Percentiles rank a stretch among this genome's conserved stretches.
Conservation (phyloP, 139 green algal species). For the Micractinium sp. region DNA sequence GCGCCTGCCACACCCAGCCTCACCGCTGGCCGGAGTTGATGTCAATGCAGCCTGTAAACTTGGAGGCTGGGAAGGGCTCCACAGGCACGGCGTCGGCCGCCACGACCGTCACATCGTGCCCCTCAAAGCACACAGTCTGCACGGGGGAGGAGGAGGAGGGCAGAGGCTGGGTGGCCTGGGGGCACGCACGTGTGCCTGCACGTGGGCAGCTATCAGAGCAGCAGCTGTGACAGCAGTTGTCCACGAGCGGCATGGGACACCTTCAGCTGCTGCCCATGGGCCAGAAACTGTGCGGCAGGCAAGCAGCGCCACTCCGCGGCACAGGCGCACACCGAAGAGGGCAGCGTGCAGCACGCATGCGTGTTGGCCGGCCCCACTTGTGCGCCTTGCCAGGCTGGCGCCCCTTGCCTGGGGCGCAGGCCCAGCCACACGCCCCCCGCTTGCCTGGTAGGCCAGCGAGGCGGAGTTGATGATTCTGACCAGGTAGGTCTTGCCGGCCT, state of each 20-base stretch:
- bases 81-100: conserved; percentile 59
- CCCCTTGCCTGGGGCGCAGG: too few species aligned
- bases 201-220: background rate
- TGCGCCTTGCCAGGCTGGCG: background rate
- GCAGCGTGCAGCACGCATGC: too few species aligned
- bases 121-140: conserved; percentile 69
- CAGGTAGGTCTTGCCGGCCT: conserved; percentile 54
- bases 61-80: conserved; percentile 31
- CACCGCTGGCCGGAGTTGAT: conserved; percentile 75
- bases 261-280: background rate
- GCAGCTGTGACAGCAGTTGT: background rate
- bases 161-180: background rate
- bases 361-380: too few species aligned
- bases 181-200: background rate
- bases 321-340: too few species aligned
- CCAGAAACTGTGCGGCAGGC: background rate
- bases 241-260: background rate
- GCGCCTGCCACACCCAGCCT: background rate
- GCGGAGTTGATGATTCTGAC: conserved; percentile 64
- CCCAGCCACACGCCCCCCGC: background rate
- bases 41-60: conserved; percentile 55
- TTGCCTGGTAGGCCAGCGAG: conserved; percentile 48
- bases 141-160: background rate
- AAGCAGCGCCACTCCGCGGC: too few species aligned
- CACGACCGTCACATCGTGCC: conserved; percentile 61